Percentiles rank a stretch among this genome's conserved stretches.
Conservation (phyloP, 1,284 basidiomycete species). For the Ceratobasidium sp. region DNA sequence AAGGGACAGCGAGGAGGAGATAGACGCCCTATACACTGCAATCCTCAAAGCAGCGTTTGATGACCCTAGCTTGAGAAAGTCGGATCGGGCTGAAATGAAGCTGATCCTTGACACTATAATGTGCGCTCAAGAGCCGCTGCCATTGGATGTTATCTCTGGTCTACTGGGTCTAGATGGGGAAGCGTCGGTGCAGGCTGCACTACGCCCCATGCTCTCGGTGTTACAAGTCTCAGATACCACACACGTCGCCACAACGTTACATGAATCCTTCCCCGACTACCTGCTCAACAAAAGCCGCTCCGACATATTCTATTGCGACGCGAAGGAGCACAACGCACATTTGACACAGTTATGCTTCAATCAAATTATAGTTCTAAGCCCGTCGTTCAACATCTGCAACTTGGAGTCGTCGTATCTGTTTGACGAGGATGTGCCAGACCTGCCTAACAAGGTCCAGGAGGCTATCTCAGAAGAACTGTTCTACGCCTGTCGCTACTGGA, state of each 20-base stretch:
- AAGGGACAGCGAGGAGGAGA: not conserved
- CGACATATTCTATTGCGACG: not conserved
- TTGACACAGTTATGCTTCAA: not conserved
- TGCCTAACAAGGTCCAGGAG: not conserved
- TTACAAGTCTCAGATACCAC: not conserved
- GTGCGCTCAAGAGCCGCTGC: constrained; percentile 19
- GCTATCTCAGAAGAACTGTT: not conserved
- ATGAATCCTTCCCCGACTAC: constrained; percentile 12
- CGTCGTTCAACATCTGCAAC: no score
- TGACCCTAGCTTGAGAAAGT: not conserved
- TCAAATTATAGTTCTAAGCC: not conserved
- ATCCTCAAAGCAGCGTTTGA: constrained; percentile 15
- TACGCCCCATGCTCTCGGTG: constrained; percentile 14
- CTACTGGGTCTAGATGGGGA: not conserved
- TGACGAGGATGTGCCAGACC: no score
- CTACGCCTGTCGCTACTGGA: no score
- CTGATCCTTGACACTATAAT: not conserved
- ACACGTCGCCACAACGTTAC: not conserved
- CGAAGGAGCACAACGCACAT: not conserved
- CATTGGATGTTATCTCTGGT: not conserved
- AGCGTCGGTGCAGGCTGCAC: not conserved
- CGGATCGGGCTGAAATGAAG: not conserved
- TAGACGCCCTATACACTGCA: not conserved
- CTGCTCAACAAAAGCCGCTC: not conserved
- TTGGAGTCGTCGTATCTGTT: no score